Base-by-base conservation (phyloP, 169 alveolate genomes). In the Eimeria sp. region DNA sequence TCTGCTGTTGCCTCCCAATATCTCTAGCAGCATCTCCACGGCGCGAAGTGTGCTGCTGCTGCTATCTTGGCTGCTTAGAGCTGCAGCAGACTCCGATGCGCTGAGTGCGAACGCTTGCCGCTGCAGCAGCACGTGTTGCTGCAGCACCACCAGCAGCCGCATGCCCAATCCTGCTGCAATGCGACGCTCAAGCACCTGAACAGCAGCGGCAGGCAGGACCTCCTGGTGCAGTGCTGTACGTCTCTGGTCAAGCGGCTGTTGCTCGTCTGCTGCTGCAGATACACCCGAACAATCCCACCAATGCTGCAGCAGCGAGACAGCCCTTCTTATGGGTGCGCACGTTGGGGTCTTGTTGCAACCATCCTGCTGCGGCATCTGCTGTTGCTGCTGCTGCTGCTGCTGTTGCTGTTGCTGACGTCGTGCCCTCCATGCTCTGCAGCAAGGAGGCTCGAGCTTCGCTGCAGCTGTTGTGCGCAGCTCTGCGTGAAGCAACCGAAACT, bases 111-210 rank as follows among this genome's bases (percentile, higher is more conserved):
- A 85, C 11, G 91, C 91, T 33, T 85, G 91, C 77, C 91, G 91
- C 60, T 85, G 91, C 77, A 56, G 91, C 91, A 58, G 74, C 91
- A 85, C 91, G 77, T 85, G 91, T 37, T 85, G 91, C 91, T 85
- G 91, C 91, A 85, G 91, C 78, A 85, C 77, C 56, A 85, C 91
- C 91, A 85, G 77, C 37, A 85, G 91, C 78, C 91, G 91, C 91
- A 85, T 85, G 60, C 72, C 91, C 30, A 85, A 20, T 6, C 91
- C 25, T 33, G 91, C 72, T 46, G 91, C 91, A 30, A 58, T 60
- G 78, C 91, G 91, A 11, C 91, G 91, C 91, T 85, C 91, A 10
- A 85, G 77, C 20, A 85, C 78, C 77, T 85, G 93, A 66, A 85
- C 46, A 25, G 93, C 93, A 60, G 93, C 93, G 62, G 62, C 93